Evolutionary conservation across 805 yeast species (phyloP).

Genomic region (Saccharomyces jurei): DNA sequence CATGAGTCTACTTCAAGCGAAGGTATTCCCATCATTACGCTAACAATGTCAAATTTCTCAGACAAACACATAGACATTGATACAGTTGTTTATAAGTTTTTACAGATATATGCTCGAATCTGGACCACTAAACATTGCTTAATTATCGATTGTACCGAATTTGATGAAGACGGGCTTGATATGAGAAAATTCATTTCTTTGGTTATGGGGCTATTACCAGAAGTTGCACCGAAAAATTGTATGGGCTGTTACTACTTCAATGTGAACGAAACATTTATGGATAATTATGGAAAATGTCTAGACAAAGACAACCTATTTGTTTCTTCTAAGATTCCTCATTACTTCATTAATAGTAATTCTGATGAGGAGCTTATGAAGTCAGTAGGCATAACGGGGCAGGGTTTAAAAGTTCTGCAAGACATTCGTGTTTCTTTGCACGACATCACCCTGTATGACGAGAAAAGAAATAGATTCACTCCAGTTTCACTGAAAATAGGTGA

Average conservation of each 20-base stretch:
- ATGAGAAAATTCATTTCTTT: constrained; percentile 21
- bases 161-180: constrained; percentile 26
- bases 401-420: constrained; percentile 39
- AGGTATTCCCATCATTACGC: constrained; percentile 61
- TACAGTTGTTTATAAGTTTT: constrained; percentile 46
- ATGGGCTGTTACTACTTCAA: constrained; percentile 43
- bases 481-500: constrained; percentile 64
- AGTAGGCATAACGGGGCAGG: constrained; percentile 37
- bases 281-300: constrained; percentile 18
- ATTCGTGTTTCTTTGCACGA: constrained; percentile 46
- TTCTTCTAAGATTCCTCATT: constrained; percentile 25
- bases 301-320: constrained; percentile 21
- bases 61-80: constrained; percentile 37
- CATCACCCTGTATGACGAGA: constrained; percentile 43
- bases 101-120: constrained; percentile 59
- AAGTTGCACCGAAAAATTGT: constrained; percentile 45
- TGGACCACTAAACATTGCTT: constrained; percentile 62
- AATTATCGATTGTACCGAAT: constrained; percentile 65
- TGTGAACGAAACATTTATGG: constrained; percentile 26
- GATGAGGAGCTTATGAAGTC: constrained; percentile 37
- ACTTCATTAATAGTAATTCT: constrained; percentile 41
- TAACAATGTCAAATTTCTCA: constrained; percentile 38
- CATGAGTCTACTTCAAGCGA: constrained; percentile 62
- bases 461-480: constrained; percentile 45
- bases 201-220: constrained; percentile 43